Percentiles rank a stretch among this genome's conserved stretches.
Evolutionary conservation across 768 basidiomycete genomes (phyloP).

Genomic region (Plicaturopsis crispa): DNA sequence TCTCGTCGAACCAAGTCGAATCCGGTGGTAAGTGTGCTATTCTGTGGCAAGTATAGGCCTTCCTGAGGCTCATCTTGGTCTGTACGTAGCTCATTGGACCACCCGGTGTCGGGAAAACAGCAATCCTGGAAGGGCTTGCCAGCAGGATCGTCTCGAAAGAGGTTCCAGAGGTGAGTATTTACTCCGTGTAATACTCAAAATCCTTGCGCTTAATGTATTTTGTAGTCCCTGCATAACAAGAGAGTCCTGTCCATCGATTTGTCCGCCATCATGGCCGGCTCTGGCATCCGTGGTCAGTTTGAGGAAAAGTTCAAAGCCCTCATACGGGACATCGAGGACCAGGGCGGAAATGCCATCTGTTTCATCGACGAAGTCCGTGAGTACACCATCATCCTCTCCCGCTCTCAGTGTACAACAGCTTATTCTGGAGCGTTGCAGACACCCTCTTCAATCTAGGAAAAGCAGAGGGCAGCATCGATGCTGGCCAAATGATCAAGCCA

Average conservation of each 20-base stretch:
- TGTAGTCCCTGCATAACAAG: conserved; percentile 76
- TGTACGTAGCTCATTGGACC: conserved; percentile 80
- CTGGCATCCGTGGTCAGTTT: conserved; percentile 87
- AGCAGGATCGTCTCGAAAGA: conserved; percentile 82
- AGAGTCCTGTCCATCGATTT: conserved; percentile 85
- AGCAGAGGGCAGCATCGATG: conserved; percentile 87
- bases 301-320: conserved; percentile 92
- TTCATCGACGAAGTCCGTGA: conserved; percentile 93
- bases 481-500: conserved; percentile 91
- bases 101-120: conserved; percentile 90
- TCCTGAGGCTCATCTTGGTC: neutral
- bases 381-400: conserved; percentile 21
- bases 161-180: conserved; percentile 72
- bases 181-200: neutral
- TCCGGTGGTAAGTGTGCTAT: conserved; percentile 57
- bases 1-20: conserved; percentile 89
- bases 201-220: neutral
- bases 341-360: conserved; percentile 77
- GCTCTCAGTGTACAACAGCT: neutral
- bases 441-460: conserved; percentile 85
- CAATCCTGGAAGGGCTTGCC: conserved; percentile 85
- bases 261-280: conserved; percentile 78
- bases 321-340: conserved; percentile 84
- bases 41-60: neutral
- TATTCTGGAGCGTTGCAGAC: conserved; percentile 29